phyloP scores from a whole-genome alignment of 169 alveolate species.

The Plasmodium vinckei region DNA sequence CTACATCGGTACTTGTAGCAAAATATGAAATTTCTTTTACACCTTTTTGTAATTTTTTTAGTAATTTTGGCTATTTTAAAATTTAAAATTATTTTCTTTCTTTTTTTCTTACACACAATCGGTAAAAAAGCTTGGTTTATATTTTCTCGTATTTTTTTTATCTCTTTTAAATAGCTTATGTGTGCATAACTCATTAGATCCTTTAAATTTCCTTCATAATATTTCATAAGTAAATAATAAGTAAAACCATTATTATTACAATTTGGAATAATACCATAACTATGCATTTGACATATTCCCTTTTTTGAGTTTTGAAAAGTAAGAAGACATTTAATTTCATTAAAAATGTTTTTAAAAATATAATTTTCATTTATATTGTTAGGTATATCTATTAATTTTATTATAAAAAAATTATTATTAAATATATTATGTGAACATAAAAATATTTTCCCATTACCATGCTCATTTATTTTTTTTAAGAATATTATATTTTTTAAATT shows the following conservation, averaged over 20 bases:
- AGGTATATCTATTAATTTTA: slow-evolving; percentile 40
- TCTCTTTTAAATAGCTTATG: slow-evolving; percentile 10
- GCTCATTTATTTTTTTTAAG: slow-evolving; percentile 36
- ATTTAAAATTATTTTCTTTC: background rate
- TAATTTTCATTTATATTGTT: slow-evolving; percentile 54
- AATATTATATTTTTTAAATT: slow-evolving; percentile 1
- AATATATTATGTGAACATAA: slow-evolving; percentile 15
- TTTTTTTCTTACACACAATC: background rate
- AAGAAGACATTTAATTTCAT: slow-evolving; percentile 64
- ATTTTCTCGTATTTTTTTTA: background rate
- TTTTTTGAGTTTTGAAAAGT: slow-evolving; percentile 22
- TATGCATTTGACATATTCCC: slow-evolving; percentile 25
- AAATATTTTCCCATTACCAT: slow-evolving; percentile 36
- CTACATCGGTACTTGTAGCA: slow-evolving; percentile 1
- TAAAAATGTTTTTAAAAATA: slow-evolving; percentile 43
- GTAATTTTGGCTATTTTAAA: slow-evolving; percentile 23
- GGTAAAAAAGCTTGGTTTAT: background rate
- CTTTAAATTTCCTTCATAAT: slow-evolving; percentile 37
- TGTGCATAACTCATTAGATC: slow-evolving; percentile 17
- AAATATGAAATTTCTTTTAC: slow-evolving; percentile 2
- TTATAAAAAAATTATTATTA: slow-evolving; percentile 11
- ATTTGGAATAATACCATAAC: slow-evolving; percentile 45
- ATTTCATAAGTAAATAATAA: slow-evolving; percentile 35
- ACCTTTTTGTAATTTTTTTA: slow-evolving; percentile 12
- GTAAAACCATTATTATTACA: slow-evolving; percentile 28